Evolutionary conservation across 2,329 filamentous ascomycete genomes (phyloP).

Genomic region (Cladosporium sp.): DNA sequence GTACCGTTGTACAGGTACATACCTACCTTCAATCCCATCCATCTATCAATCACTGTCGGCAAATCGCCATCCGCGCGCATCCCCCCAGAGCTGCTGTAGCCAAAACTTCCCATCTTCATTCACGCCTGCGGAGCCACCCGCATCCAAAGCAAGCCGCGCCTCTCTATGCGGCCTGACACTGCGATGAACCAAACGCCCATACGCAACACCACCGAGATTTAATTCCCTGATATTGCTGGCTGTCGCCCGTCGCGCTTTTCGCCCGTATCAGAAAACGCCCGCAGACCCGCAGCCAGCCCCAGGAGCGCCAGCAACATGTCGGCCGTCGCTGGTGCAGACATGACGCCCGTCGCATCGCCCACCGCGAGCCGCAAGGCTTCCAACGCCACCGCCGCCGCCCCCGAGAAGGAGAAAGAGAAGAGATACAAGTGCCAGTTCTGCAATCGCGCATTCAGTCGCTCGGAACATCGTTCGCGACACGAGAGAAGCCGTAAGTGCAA

Average conservation of each 20-base stretch:
- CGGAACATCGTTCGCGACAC: constrained; percentile 93
- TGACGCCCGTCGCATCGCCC: constrained; percentile 59
- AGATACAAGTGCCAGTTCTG: constrained; percentile 99
- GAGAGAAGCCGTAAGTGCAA: constrained; percentile 88
- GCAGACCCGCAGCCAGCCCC: constrained; percentile 5
- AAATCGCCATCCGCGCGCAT: neutral
- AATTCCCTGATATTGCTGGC: constrained; percentile 23
- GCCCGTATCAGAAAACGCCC: neutral
- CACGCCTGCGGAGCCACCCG: neutral
- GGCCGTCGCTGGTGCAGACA: constrained; percentile 44
- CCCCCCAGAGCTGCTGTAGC: too few species aligned
- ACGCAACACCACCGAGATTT: constrained; percentile 18
- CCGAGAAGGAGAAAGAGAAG: constrained; percentile 57
- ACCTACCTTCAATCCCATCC: neutral
- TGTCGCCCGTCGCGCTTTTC: constrained; percentile 14
- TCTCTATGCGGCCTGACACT: constrained; percentile 11
- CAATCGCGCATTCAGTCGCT: constrained; percentile 93
- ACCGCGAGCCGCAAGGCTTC: constrained; percentile 36
- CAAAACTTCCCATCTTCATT: neutral
- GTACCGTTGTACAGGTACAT: constrained; percentile 7
- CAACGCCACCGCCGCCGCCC: constrained; percentile 15
- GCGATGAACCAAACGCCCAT: constrained; percentile 11
- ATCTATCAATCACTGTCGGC: neutral
- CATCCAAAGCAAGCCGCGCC: neutral
- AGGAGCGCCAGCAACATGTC: constrained; percentile 16